phyloP scores from a whole-genome alignment of 805 yeast species.

The Lipomyces oligophaga region DNA sequence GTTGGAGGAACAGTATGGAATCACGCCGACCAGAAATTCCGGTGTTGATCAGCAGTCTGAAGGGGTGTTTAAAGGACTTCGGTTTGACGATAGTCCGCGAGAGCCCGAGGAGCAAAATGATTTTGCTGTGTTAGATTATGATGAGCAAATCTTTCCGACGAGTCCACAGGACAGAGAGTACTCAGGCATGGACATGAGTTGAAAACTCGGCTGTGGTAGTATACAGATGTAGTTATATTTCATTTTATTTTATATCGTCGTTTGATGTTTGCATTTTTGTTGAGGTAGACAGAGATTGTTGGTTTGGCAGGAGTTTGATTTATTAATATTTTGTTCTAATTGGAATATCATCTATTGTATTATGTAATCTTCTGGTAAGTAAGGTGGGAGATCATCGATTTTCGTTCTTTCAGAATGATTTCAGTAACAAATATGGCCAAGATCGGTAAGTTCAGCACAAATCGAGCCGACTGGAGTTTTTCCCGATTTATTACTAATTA shows the following conservation, averaged over 20 bases:
- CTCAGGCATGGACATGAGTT: slow-evolving; percentile 20
- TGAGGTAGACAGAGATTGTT: neutral
- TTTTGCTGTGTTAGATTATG: slow-evolving; percentile 25
- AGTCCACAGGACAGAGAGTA: slow-evolving; percentile 13
- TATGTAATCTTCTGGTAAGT: too few species aligned
- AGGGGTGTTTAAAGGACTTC: neutral
- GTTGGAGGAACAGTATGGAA: slow-evolving; percentile 14
- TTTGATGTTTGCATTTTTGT: neutral
- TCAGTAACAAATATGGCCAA: too few species aligned
- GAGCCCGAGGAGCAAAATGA: slow-evolving; percentile 11
- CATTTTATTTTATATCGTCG: neutral
- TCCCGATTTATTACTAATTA: too few species aligned
- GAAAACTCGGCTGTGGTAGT: neutral
- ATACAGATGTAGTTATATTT: neutral
- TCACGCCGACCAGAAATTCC: neutral
- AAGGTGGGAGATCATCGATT: too few species aligned
- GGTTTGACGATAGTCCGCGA: neutral
- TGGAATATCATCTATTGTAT: too few species aligned
- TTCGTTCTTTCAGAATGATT: too few species aligned
- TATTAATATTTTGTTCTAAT: neutral
- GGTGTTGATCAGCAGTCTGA: neutral
- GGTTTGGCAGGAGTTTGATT: neutral
- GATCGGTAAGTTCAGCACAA: too few species aligned
- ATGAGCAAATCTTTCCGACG: slow-evolving; percentile 22
- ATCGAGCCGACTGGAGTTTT: too few species aligned